These are phyloP conservation scores for Lipomyces yamadae DNA, from an alignment of 805 yeast genomes.

Conservation along the genomic window DNA sequence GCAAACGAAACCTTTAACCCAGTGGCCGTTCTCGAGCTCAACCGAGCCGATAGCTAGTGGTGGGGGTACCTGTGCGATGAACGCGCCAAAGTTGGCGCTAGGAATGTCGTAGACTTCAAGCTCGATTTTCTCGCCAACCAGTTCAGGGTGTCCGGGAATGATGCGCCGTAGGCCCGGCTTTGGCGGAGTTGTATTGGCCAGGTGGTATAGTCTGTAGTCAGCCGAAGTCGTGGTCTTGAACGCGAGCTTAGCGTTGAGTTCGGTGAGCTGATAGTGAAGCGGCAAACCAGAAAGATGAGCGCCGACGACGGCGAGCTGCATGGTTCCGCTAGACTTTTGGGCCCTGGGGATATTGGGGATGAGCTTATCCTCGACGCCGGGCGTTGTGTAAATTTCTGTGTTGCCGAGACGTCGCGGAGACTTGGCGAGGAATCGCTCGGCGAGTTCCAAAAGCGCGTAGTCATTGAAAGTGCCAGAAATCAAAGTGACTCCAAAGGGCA, in stretches of 20 bases:
- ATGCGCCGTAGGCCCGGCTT: slow-evolving; percentile 86
- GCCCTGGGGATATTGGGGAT: slow-evolving; percentile 55
- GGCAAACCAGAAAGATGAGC: slow-evolving; percentile 91
- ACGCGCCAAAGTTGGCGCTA: slow-evolving; percentile 73
- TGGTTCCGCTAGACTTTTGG: slow-evolving; percentile 53
- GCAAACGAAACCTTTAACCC: slow-evolving; percentile 93
- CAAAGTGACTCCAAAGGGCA: slow-evolving; percentile 89
- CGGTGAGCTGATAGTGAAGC: slow-evolving; percentile 90
- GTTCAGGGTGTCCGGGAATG: slow-evolving; percentile 23
- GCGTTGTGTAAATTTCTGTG: slow-evolving; percentile 48
- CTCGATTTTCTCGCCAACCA: slow-evolving; percentile 54
- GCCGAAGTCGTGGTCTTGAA: slow-evolving; percentile 70
- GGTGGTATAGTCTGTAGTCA: slow-evolving; percentile 76
- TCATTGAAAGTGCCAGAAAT: slow-evolving; percentile 83
- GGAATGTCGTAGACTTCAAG: slow-evolving; percentile 89
- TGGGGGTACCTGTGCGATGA: slow-evolving; percentile 86
- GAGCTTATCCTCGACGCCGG: slow-evolving; percentile 51
- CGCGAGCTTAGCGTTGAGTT: slow-evolving; percentile 75
- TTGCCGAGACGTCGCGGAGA: slow-evolving; percentile 64
- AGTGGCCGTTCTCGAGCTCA: slow-evolving; percentile 76
- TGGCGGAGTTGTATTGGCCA: slow-evolving; percentile 77
- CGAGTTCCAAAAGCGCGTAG: slow-evolving; percentile 84
- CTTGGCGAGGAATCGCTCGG: slow-evolving; percentile 63
- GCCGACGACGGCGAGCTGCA: slow-evolving; percentile 91
- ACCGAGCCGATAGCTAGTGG: slow-evolving; percentile 96